phyloP scores from a whole-genome alignment of 2,329 filamentous ascomycete species.

The Penicillium sclerotiorum region DNA sequence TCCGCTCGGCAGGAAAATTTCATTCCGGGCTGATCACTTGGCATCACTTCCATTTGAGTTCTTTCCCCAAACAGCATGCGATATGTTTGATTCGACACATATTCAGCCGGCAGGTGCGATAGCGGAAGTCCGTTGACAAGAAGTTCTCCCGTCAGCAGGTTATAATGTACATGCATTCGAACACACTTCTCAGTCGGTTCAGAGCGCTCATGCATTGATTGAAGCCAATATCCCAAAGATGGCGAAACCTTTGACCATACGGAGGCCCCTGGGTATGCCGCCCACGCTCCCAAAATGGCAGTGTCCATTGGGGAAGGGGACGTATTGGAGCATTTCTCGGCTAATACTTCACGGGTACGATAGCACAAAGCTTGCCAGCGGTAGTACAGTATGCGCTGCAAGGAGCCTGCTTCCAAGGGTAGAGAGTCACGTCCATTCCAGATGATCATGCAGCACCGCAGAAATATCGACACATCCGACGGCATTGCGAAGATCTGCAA shows the following conservation, averaged over 20 bases:
- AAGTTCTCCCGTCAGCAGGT: conserved; percentile 37
- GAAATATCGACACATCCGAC: conserved; percentile 35
- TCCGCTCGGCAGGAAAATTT: conserved; percentile 24
- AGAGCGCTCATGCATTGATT: too few relatives aligned
- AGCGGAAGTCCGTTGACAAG: conserved; percentile 36
- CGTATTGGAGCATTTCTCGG: too few relatives aligned
- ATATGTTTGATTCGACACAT: conserved; percentile 26
- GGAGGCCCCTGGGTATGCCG: too few relatives aligned
- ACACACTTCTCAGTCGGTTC: too few relatives aligned
- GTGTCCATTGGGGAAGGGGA: too few relatives aligned
- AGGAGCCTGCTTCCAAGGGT: conserved; percentile 3
- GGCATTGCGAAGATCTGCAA: conserved; percentile 26
- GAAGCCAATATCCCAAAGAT: too few relatives aligned
- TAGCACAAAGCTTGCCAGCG: conserved; percentile 28
- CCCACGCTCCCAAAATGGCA: too few relatives aligned
- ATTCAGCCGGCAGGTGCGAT: conserved; percentile 30
- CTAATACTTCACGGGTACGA: conserved; percentile 12
- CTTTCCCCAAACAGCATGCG: conserved; percentile 29
- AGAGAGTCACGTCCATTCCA: conserved; percentile 32
- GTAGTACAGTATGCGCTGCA: conserved; percentile 22
- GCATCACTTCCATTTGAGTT: conserved; percentile 23
- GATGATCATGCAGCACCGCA: conserved; percentile 43
- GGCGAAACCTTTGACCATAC: too few relatives aligned
- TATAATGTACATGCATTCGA: too few relatives aligned
- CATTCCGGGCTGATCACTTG: conserved; percentile 17